These are phyloP conservation scores for Saprolegnia parasitica DNA, from an alignment of 352 stramenopile species.

Conservation along the genomic window DNA sequence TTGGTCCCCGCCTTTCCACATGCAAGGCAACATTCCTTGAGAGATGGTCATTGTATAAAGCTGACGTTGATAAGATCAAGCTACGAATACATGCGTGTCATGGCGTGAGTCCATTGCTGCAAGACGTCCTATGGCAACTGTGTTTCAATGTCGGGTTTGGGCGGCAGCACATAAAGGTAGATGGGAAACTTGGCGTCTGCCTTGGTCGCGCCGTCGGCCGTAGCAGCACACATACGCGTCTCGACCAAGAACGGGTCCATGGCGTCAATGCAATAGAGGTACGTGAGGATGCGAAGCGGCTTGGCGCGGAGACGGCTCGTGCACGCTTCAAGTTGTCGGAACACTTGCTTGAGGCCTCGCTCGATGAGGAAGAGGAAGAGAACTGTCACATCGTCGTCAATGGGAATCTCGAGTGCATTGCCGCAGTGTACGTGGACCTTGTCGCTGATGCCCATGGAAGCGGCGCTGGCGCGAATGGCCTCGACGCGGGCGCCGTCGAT, in stretches of 20 bases:
- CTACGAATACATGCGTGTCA: not conserved
- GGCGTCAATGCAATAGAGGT: slow-evolving; percentile 65
- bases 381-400: slow-evolving; percentile 57
- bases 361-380: slow-evolving; percentile 81
- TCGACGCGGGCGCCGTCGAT: slow-evolving; percentile 57
- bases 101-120: no score
- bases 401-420: slow-evolving; percentile 69
- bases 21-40: not conserved
- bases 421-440: slow-evolving; percentile 60
- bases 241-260: slow-evolving; percentile 48
- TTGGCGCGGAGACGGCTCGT: slow-evolving; percentile 42
- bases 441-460: slow-evolving; percentile 36
- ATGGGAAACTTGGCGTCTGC: slow-evolving; percentile 57
- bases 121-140: no score
- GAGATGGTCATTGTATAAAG: not conserved
- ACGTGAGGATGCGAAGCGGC: slow-evolving; percentile 61
- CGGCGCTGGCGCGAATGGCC: slow-evolving; percentile 45
- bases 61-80: not conserved
- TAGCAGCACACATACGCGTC: slow-evolving; percentile 33
- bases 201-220: slow-evolving; percentile 1
- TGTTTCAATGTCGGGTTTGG: not conserved
- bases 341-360: slow-evolving; percentile 53
- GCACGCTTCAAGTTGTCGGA: slow-evolving; percentile 42
- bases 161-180: slow-evolving; percentile 66
- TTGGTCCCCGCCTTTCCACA: not conserved